Base-by-base conservation (phyloP, 2,329 filamentous ascomycete genomes). In the Cladosporium sp. region DNA sequence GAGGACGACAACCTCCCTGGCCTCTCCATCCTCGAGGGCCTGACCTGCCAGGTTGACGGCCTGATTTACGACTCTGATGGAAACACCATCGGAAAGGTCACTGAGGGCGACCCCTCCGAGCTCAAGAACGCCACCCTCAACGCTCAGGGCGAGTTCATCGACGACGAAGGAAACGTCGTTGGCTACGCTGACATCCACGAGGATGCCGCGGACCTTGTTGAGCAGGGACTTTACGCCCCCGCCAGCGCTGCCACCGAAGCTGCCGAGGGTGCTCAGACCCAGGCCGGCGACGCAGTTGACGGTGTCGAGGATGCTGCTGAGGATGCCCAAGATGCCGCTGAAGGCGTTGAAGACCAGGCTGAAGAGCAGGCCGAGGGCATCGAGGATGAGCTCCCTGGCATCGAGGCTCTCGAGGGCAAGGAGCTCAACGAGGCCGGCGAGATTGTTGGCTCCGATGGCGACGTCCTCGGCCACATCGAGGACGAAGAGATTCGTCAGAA, bases 121-220 rank as follows among this genome's bases (percentile, higher is more conserved):
- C 72, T 77, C 30, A 64, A 73, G 58, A 73, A 74, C 59, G 67
- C 68, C 47, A 71, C 70, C 38, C 71, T 77, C 54, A 78, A 79
- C 57, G 71, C 75, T 53, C 67, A 77, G 20, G 77, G 77, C 45
- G 75, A 78, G 57, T 77, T 80, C 53, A 62, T 78, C n/a, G 74
- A 79, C 52, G 70, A 78, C 3, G 69, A 76, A 3, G 77, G 77
- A 48, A 74, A 78, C 41, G 71, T 78, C 43, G 67, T 79, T 46
- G 77, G 77, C 49, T 72, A 72, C 49, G 75, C 77, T 3, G 70
- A 76, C 47, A 67, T 77, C 36, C 72, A 75, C 58, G 68, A 71
- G 7, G 74, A 76, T 7, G 65, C 65, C 40, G 67, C 63, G 40
- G 64, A 67, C 32, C 62, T 68, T 30, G 62, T 67, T 27, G 70